These are phyloP conservation scores for Yamagishiella unicocca DNA, from an alignment of 139 green algal genomes.

Conservation along the genomic window DNA sequence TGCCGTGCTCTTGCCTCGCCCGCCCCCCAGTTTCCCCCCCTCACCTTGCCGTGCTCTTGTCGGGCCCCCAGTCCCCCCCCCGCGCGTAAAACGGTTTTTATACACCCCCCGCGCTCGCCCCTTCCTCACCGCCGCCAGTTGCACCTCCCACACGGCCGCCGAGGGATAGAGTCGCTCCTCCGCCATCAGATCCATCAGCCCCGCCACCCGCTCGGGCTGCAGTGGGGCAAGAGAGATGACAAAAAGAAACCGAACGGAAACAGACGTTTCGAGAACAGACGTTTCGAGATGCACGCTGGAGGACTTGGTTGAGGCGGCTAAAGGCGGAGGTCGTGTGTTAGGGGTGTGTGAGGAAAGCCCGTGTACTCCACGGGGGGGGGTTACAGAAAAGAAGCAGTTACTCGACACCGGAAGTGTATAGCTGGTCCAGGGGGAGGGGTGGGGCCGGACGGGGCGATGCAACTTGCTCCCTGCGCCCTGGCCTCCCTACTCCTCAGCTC, in stretches of 20 bases:
- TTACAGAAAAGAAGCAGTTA: neutral
- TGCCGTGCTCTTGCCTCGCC: neutral
- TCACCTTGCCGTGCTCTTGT: neutral
- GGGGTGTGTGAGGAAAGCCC: neutral
- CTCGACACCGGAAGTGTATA: neutral
- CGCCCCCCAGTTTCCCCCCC: neutral
- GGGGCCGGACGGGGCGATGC: neutral
- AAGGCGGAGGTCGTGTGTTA: neutral
- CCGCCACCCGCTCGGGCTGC: conserved; percentile 28
- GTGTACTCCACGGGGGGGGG: no score
- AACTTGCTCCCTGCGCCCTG: neutral
- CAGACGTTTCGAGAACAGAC: neutral
- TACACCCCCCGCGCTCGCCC: no score
- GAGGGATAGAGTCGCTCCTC: neutral
- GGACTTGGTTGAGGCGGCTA: neutral
- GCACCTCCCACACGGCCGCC: conserved; percentile 30
- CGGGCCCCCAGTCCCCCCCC: neutral
- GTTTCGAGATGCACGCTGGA: no score
- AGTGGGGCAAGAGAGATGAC: no score
- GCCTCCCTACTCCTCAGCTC: neutral
- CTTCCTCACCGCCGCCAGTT: conserved; percentile 23
- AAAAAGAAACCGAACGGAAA: neutral
- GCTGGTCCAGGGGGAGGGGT: neutral
- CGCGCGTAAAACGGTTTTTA: no score
- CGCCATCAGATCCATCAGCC: conserved; percentile 27